These are phyloP conservation scores for Dothistroma septosporum DNA, from an alignment of 2,329 filamentous ascomycete genomes.

Conservation along the genomic window DNA sequence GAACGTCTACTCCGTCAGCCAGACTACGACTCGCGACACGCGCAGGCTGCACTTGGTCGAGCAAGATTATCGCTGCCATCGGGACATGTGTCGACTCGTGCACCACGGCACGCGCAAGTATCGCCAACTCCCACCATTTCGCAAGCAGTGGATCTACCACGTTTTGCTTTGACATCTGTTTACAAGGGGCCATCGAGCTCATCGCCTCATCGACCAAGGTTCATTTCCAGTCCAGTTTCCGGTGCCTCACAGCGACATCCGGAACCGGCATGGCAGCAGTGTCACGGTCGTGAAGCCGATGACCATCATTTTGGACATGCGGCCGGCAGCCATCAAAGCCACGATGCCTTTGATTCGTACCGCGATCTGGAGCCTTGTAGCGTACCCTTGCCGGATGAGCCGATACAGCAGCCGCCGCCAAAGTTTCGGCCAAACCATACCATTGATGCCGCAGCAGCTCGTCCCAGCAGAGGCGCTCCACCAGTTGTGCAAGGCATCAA, in stretches of 20 bases:
- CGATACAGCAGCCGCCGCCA: neutral
- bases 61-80: slow-evolving; percentile 38
- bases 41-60: slow-evolving; percentile 34
- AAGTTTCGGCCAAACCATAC: neutral
- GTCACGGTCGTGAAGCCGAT: neutral
- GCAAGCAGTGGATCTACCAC: slow-evolving; percentile 3
- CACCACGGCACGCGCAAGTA: neutral
- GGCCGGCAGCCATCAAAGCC: neutral
- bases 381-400: slow-evolving; percentile 22
- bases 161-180: slow-evolving; percentile 26
- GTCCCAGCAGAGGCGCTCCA: slow-evolving; percentile 7
- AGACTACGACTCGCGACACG: slow-evolving; percentile 32
- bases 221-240: slow-evolving; percentile 41
- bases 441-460: neutral
- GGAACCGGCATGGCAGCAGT: neutral
- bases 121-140: neutral
- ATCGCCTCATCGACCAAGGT: slow-evolving; percentile 18
- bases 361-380: neutral
- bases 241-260: slow-evolving; percentile 31
- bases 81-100: neutral
- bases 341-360: neutral
- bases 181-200: slow-evolving; percentile 32
- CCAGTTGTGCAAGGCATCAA: slow-evolving; percentile 56
- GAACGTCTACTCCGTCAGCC: slow-evolving; percentile 33
- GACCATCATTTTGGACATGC: neutral